Conservation (phyloP, 75 land plant species). For the Chamaecyparis obtusa region DNA sequence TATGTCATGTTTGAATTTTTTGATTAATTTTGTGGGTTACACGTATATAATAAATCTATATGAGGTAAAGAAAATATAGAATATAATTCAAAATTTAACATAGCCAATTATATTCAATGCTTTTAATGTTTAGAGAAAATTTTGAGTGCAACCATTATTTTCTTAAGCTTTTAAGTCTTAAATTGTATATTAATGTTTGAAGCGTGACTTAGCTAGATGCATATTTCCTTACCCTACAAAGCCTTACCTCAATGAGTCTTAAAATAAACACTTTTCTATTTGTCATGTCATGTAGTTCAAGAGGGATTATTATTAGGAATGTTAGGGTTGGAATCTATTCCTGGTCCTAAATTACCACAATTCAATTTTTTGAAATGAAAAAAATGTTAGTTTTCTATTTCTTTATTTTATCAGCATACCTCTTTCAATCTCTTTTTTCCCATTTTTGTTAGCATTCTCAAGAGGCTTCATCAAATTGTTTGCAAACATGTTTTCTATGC, state of each 20-base stretch:
- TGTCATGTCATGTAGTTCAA: conserved; percentile 53
- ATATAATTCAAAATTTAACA: background rate
- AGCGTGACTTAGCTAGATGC: background rate
- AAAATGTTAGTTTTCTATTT: conserved; percentile 44
- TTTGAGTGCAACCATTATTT: background rate
- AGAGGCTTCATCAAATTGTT: background rate
- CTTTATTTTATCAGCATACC: background rate
- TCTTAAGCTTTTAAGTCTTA: background rate
- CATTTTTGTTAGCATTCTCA: background rate
- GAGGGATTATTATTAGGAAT: conserved; percentile 85
- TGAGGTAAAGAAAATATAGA: background rate
- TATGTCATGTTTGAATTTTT: background rate
- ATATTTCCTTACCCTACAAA: background rate
- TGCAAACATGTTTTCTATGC: conserved; percentile 10
- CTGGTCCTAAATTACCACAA: conserved; percentile 69
- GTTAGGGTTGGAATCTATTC: conserved; percentile 77
- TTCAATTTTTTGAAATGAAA: conserved; percentile 61
- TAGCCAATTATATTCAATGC: background rate
- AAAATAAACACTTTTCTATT: background rate
- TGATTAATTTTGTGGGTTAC: background rate
- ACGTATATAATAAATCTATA: no score
- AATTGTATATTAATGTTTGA: background rate
- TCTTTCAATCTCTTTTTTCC: background rate
- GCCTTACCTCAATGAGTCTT: background rate
- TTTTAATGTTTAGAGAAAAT: background rate